Base-by-base conservation (phyloP, 306 rosid genomes). In the Quercus dentata region DNA sequence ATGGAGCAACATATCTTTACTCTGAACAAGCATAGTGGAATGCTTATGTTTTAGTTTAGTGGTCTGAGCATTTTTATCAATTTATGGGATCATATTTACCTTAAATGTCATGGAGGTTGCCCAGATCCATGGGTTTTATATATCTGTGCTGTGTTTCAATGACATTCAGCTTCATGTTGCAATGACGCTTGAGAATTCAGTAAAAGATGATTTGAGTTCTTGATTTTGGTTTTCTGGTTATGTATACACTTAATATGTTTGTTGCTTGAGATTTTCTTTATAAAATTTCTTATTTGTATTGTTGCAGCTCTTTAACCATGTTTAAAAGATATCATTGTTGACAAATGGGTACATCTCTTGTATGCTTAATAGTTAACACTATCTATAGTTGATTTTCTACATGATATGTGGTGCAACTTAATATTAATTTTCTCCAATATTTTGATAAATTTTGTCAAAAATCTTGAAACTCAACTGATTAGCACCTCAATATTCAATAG, bases 361-460 rank as follows among this genome's bases (percentile, higher is more conserved):
- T 10, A 12, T 49, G 17, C 17, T 10, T 12, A 21, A 21, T 21
- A 21, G 21, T 21, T 21, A 21, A 38, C 1, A 38, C 3, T 7
- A 7, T 7, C 0, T 2, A 38, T 7, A 38, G 11, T 38, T 7
- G 46, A 38, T 11, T 7, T 7, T 1, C 0, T 0, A 0, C 10
- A 0, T 1, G 1, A 38, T 38, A 2, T 7, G 46, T 0, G 1
- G 0, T 7, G 10, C 11, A 38, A 8, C 46, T 2, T 41, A 41
- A 2, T 8, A 2, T 41, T 41, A 41, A 0, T 41, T 8, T 8
- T 41, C 12, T 41, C 11, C 3, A 41, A 41, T 41, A 41, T 41
- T 41, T 41, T 1, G 3, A 41, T 41, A 8, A 41, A 3, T 8
- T 41, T 41, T 41, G 46, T 11, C 11, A 41, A 41, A 41, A 41